Evolutionary conservation across 805 yeast species (phyloP), one percentile per base, ranked within the genome.

Genomic region (Sugiyamaella smithiae): DNA sequence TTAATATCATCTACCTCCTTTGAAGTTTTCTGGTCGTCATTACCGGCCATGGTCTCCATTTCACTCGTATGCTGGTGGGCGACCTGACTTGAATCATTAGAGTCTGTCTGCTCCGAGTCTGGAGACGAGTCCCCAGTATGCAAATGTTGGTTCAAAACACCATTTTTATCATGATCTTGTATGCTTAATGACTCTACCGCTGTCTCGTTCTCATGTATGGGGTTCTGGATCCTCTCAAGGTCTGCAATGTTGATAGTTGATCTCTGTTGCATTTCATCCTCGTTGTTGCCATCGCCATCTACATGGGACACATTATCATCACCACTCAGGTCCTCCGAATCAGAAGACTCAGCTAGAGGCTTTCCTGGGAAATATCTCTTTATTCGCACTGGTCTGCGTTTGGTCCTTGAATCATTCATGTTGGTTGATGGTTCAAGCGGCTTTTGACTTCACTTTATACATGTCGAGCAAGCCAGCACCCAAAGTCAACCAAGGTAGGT

Each of bases 81-180:
- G 11, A 11, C 11, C 7, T 7, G 7, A 11, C 9, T 26, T 26
- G 29, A 26, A 8, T 26, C 29, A 11, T 26, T 11, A 7, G 7
- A 11, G 11, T 8, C 11, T 8, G 7, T 11, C 29, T 26, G 29
- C 7, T 26, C 29, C 11, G 29, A 7, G 9, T 11, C 29, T 8
- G 7, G 7, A 26, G 7, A 11, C 9, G 7, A 7, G 29, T 8
- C 11, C 29, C 11, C 29, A 8, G 29, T 26, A 26, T 11, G 7
- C 7, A 8, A 7, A 26, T 49, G 5, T 63, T 65, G 23, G 62
- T 58, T 42, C 57, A 55, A 29, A 57, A 57, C 37, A 11, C 28
- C 42, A 43, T 36, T 54, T 57, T 66, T 55, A 43, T 62, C 53
- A 60, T 60, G 40, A 57, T 66, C 40, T 60, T 67, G 54, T 60